Base-by-base conservation (phyloP, 352 stramenopile genomes). In the Phytophthora citricola region DNA sequence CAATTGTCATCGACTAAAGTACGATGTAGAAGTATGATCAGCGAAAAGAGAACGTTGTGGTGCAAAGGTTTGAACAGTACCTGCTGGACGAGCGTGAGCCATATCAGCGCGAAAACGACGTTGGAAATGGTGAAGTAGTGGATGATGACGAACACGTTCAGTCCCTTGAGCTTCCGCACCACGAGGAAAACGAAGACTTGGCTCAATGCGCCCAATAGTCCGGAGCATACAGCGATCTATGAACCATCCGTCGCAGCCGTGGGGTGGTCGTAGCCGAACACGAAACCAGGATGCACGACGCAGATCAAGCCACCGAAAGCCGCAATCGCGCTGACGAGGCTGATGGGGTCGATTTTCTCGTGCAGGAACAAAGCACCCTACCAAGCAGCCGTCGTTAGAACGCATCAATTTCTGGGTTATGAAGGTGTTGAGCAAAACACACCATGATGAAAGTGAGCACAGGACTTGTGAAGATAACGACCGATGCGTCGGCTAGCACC, bases 401-500 rank as follows among this genome's bases (percentile, higher is more conserved):
- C 3, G 2, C 10, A 39, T 40, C 29, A 22, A 29, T 51, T 20
- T 22, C 11, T 53, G 31, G 31, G 32, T 39, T 39, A 14, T 39
- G 32, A 9, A 39, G 32, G 11, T 14, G 36, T 41, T 10, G 29
- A 34, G 29, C 29, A 34, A 34, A 34, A 34, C 8, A 8, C 11
- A 41, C 36, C 36, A 41, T 41, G 36, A 41, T 41, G 15, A 14
- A 8, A 41, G 36, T 17, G 29, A 34, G 29, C 26, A 90, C 70
- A 3, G 80, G 79, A 38, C 71, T 85, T 1, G 71, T 85, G 48
- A 92, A 90, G 31, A 90, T 62, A 15, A 90, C 49, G 17, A 83
- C 76, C 24, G 76, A 89, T 4, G 83, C 83, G 36, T 92, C 83
- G 1, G 81, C 81, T 12, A 92, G 59, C 44, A 88, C 79, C 78